Evolutionary conservation across 148 eudicot species (phyloP), one percentile per base, ranked within the genome.

Genomic region (Cornus florida): DNA sequence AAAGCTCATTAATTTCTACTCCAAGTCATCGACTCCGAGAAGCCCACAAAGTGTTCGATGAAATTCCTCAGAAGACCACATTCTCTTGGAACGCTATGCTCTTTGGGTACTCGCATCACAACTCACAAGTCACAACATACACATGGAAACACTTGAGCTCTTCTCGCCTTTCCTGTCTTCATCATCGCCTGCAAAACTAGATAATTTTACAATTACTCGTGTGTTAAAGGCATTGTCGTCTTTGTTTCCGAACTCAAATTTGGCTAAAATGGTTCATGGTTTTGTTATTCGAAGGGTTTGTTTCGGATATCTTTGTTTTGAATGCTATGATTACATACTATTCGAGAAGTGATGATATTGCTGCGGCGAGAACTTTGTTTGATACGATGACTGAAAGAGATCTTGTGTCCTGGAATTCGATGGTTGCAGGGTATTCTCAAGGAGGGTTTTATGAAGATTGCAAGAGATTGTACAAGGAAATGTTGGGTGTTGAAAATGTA

Each of bases 331-430:
- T 90, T 14, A 86, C 89, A 4, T 88, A 65, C 62, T 92, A 89
- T 73, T 82, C 89, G 33, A 86, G 90, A 81, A 86, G 94, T 81
- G 88, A 83, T 70, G 92, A 90, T 77, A 68, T 92, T 84, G 79
- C 71, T 53, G 68, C 83, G 8, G 90, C 97, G 2, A 86, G 91
- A 79, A 75, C 53, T 41, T 46, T 90, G 78, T 90, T 92, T 79
- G 86, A 90, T 82, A 80, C 66, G 67, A 85, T 86, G 89, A 67
- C 72, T 19, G 62, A 72, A 50, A 87, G 83, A 79, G 97, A 92
- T 79, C 43, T 85, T 68, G 88, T 92, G 48, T 85, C 92, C 2
- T 92, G 93, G 93, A 92, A 89, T 84, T 86, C 93, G 1, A 90
- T 90, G 91, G 81, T 92, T 78, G 74, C 93, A 31, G 92, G 90